These are phyloP conservation scores for Phytophthora hibernalis DNA, from an alignment of 352 stramenopile genomes.

Conservation along the genomic window DNA sequence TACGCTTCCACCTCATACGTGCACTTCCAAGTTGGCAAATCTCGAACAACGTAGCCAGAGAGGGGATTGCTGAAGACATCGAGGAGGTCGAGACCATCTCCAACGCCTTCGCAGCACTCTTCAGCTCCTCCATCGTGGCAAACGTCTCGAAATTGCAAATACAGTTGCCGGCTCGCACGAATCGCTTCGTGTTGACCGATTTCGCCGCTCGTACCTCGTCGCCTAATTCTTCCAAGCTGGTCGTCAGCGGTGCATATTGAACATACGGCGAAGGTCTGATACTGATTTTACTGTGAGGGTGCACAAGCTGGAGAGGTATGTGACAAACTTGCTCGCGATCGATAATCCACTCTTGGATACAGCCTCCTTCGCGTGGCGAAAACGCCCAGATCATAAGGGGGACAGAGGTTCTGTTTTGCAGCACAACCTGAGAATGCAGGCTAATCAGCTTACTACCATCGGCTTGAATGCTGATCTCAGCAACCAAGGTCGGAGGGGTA, in stretches of 20 bases:
- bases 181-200: conserved; percentile 79
- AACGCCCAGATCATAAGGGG: conserved; percentile 91
- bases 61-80: conserved; percentile 56
- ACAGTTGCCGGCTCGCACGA: conserved; percentile 80
- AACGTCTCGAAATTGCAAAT: conserved; percentile 87
- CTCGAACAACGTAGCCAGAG: conserved; percentile 83
- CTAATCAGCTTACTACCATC: conserved; percentile 91
- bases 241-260: conserved; percentile 84
- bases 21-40: conserved; percentile 88
- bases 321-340: conserved; percentile 85
- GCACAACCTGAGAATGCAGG: conserved; percentile 86
- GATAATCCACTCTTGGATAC: conserved; percentile 83
- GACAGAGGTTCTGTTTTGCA: conserved; percentile 89
- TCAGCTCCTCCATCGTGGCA: conserved; percentile 70
- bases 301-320: conserved; percentile 85
- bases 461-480: conserved; percentile 88
- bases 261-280: conserved; percentile 85
- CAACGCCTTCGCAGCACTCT: conserved; percentile 53
- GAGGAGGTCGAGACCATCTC: conserved; percentile 44
- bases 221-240: conserved; percentile 81
- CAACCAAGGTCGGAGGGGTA: conserved; percentile 77
- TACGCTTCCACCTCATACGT: conserved; percentile 91
- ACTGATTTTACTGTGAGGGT: conserved; percentile 90
- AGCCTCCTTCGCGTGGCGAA: conserved; percentile 81
- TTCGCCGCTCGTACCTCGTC: conserved; percentile 77